Base-by-base conservation (phyloP, 75 land plant genomes). In the Picea sitchensis region DNA sequence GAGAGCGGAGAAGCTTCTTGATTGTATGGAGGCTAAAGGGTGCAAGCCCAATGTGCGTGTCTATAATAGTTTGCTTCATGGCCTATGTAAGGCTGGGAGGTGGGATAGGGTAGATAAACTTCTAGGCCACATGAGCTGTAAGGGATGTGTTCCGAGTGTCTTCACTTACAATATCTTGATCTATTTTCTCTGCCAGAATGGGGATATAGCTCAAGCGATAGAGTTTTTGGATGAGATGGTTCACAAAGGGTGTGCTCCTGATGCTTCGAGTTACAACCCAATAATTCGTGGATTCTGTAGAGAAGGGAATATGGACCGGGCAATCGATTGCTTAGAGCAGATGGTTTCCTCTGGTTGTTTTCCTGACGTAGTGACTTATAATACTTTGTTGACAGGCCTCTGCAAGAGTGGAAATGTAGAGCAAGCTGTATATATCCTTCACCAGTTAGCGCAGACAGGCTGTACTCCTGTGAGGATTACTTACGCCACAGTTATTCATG, bases 101-200 rank as follows among this genome's bases (percentile, higher is more conserved):
- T 86, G 90, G 88, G 80, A 77, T 75, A 93, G 88, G 61, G 95
- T 87, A 6, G 83, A 88, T 82, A 79, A 60, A 31, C 65, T 92
- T 4, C 54, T 88, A n/a, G n/a, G 84, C n/a, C 85, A 88, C 7
- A 92, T 92, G 95, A 26, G 78, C 34, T n/a, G 68, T 5, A 88
- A 81, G 30, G 89, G 85, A 0, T 84, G 90, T 75, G 64, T 79
- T 61, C 92, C 88, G 13, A 85, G 85, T 68, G 88, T 85, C 38
- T 89, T 88, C 13, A 90, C 92, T 47, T 92, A 86, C 83, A 84
- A 85, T 59, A 86, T 86, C 5, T 60, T 90, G 65, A 83, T 90
- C 20, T 81, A 90, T 59, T 87, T 79, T 80, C 81, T 92, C 30
- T 90, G 95, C 58, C 56, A 88, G 65, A 69, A 81, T 67, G 83